A percentile compares a stretch with the other conserved stretches of the same genome.
These are phyloP conservation scores for Talaromyces sp. DNA, from an alignment of 2,329 filamentous ascomycete species.

Conservation along the genomic window DNA sequence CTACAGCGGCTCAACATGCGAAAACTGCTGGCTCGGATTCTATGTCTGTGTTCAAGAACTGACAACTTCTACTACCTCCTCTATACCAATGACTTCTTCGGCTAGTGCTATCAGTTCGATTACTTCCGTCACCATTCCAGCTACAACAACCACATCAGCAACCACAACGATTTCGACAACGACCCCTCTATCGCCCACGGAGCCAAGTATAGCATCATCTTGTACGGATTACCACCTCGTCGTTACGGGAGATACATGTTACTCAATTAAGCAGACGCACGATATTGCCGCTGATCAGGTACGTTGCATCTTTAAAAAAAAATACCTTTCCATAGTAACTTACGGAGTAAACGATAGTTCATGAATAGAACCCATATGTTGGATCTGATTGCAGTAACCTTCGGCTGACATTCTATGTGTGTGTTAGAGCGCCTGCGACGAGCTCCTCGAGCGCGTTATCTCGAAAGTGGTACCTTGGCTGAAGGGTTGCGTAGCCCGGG, in stretches of 20 bases:
- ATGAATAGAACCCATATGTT: constrained; percentile 5
- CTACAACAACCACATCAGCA: not conserved
- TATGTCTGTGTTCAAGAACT: constrained; percentile 18
- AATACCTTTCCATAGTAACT: too few relatives aligned
- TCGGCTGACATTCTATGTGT: constrained; percentile 20
- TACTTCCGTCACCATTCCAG: not conserved
- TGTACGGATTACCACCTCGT: constrained; percentile 15
- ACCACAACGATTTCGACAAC: not conserved
- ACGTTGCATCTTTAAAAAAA: not conserved
- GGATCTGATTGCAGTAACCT: not conserved
- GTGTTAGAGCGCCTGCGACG: not conserved
- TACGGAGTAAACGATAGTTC: not conserved
- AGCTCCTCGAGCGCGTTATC: not conserved
- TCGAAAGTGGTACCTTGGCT: not conserved
- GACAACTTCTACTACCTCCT: not conserved
- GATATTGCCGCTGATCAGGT: constrained; percentile 15
- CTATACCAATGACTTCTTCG: not conserved
- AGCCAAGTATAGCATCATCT: not conserved
- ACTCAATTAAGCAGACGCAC: constrained; percentile 7
- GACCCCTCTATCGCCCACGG: not conserved
- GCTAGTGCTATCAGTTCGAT: not conserved
- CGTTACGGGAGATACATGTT: constrained; percentile 12
- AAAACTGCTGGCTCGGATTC: constrained; percentile 16
- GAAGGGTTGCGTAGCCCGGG: not conserved
- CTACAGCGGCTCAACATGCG: constrained; percentile 1